These are phyloP conservation scores for Fusarium drepaniforme DNA, from an alignment of 2,329 filamentous ascomycete species.

Conservation along the genomic window DNA sequence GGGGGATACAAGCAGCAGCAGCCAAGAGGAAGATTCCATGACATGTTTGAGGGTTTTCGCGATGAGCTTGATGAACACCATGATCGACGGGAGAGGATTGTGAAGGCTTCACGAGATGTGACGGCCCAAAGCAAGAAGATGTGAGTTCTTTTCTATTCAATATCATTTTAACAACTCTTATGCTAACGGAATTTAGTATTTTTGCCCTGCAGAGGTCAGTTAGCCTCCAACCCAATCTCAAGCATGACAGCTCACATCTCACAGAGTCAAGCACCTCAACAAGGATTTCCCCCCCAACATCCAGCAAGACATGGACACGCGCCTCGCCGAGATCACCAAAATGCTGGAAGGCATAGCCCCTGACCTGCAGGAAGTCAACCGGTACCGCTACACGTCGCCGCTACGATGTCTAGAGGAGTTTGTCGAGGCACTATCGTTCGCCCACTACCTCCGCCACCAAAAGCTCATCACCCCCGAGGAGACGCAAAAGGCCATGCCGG, in stretches of 20 bases:
- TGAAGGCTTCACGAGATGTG: constrained; percentile 92
- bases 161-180: too few relatives aligned
- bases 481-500: constrained; percentile 61
- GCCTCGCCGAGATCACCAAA: constrained; percentile 76
- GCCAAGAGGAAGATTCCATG: constrained; percentile 63
- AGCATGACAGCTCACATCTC: constrained; percentile 28
- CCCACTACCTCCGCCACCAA: constrained; percentile 86
- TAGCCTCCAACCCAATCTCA: not conserved
- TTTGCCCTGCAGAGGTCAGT: constrained; percentile 55
- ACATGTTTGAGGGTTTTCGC: constrained; percentile 89
- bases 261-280: constrained; percentile 73
- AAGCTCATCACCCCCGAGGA: constrained; percentile 77
- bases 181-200: constrained; percentile 47
- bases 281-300: constrained; percentile 76
- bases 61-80: constrained; percentile 94
- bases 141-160: constrained; percentile 60
- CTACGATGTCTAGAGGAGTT: constrained; percentile 94
- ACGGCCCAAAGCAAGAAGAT: constrained; percentile 98
- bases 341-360: constrained; percentile 76
- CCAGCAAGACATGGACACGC: constrained; percentile 75
- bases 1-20: constrained; percentile 44
- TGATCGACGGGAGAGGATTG: constrained; percentile 88
- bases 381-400: constrained; percentile 83
- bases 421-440: constrained; percentile 90
- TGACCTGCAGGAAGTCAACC: constrained; percentile 84